Base-by-base conservation (phyloP, 2,329 filamentous ascomycete genomes). In the Neurospora crassa region DNA sequence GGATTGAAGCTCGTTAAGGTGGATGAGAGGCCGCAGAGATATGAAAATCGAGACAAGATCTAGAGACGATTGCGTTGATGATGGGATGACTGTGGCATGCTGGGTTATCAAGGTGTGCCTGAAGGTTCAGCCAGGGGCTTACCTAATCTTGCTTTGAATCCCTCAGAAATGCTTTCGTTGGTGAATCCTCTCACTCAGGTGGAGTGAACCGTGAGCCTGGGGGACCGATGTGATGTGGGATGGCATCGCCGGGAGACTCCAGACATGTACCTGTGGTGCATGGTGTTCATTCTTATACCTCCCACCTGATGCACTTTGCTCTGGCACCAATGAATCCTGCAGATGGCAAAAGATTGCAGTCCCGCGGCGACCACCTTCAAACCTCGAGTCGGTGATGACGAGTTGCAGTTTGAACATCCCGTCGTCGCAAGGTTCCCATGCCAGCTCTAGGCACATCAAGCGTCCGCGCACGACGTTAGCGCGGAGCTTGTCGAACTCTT, bases 11-110 rank as follows among this genome's bases (percentile, higher is more conserved):
- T 86, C 78, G 81, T 82, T 1, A 85, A 87, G 24, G 83, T 85
- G 10, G 86, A 84, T 4, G 84, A 86, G 68, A 81, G 85, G 67
- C 78, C 79, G 2, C 82, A 85, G 75, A 74, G 79, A 68, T 87
- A 86, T 72, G 74, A 70, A 1, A 70, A 78, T 81, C n/a, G 76
- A 82, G 76, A 76, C 73, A 29, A 8, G 20, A 20, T 53, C 47
- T 53, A 11, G 47, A 29, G 47, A 29, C 24, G 29, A 53, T 53
- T 53, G 70, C 67, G 16, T 81, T 80, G 47, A 76, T 77, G 29
- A 6, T 82, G 24, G 78, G 78, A 7, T 74, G 82, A 67, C 74
- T 80, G 3, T 83, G 81, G 79, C 77, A 80, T 24, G 47, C 47
- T 12, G 47, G 74, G 72, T 83, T 67, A 29, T 84, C 68, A 80